Evolutionary conservation across 2,329 filamentous ascomycete species (phyloP).

Genomic region (Ramichloridium luteum): DNA sequence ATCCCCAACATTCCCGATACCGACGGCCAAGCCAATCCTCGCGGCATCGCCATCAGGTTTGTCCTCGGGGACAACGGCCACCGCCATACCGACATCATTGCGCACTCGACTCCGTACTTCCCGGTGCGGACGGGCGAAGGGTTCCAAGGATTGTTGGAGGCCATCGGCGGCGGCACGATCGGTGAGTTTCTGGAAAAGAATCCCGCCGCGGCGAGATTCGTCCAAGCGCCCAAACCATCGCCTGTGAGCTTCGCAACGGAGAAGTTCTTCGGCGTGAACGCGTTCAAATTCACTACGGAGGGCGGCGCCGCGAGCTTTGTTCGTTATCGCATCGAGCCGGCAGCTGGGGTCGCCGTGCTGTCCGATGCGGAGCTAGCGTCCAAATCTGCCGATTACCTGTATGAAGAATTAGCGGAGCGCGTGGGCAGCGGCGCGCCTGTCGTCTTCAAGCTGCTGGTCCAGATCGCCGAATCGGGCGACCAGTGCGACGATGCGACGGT

Average conservation of each 20-base stretch:
- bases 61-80: conserved; percentile 28
- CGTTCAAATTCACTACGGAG: conserved; percentile 34
- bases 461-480: conserved; percentile 40
- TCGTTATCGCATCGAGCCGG: conserved; percentile 40
- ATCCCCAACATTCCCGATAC: conserved; percentile 19
- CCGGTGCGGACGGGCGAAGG: conserved; percentile 41
- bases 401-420: conserved; percentile 34
- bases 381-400: conserved; percentile 36
- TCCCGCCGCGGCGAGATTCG: conserved; percentile 37
- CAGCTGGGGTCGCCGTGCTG: conserved; percentile 28
- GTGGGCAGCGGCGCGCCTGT: conserved; percentile 28
- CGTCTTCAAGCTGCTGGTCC: conserved; percentile 37
- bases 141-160: conserved; percentile 39
- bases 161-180: conserved; percentile 28
- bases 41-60: conserved; percentile 40
- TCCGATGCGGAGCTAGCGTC: conserved; percentile 27
- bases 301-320: conserved; percentile 34
- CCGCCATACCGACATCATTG: conserved; percentile 45
- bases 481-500: conserved; percentile 36
- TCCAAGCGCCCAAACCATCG: conserved; percentile 38
- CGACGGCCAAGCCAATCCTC: conserved; percentile 17
- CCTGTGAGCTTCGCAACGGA: conserved; percentile 39
- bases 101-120: conserved; percentile 42
- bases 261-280: conserved; percentile 38
- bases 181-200: conserved; percentile 34